These are phyloP conservation scores for Lagenidium giganteum DNA, from an alignment of 352 stramenopile species.

Conservation along the genomic window DNA sequence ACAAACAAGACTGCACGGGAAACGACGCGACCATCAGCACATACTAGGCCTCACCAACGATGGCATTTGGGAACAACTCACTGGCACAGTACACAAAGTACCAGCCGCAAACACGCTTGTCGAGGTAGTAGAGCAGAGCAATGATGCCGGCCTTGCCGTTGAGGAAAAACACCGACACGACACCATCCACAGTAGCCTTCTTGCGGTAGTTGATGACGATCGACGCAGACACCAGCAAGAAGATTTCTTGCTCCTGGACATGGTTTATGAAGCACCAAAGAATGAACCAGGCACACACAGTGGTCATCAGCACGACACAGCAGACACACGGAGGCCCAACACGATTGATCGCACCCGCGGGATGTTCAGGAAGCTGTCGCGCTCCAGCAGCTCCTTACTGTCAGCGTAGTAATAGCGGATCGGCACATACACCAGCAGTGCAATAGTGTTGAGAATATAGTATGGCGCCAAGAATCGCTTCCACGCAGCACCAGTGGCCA, in stretches of 20 bases:
- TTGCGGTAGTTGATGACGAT: conserved; percentile 74
- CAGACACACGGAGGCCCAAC: background rate
- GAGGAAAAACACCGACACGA: conserved; percentile 62
- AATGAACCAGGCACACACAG: background rate
- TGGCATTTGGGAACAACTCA: too few species aligned
- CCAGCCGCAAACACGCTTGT: conserved; percentile 56
- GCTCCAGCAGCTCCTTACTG: conserved; percentile 34
- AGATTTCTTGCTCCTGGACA: conserved; percentile 71
- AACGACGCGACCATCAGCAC: background rate
- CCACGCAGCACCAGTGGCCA: conserved; percentile 27
- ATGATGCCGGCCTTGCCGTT: conserved; percentile 63
- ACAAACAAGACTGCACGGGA: conserved; percentile 50
- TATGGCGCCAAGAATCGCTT: conserved; percentile 62
- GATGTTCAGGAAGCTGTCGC: conserved; percentile 62
- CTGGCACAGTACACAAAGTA: conserved; percentile 53
- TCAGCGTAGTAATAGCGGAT: conserved; percentile 35
- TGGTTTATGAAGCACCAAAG: too few species aligned
- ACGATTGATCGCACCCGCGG: conserved; percentile 44
- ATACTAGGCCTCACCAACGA: background rate
- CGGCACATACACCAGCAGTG: conserved; percentile 47
- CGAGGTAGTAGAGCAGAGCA: conserved; percentile 61
- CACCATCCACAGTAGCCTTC: conserved; percentile 60
- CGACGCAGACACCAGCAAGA: conserved; percentile 45
- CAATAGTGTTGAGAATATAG: conserved; percentile 55
- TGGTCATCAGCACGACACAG: background rate